These are phyloP conservation scores for Cyclotella choctawhatcheeana DNA, from an alignment of 108 stramenopile genomes.

Conservation along the genomic window DNA sequence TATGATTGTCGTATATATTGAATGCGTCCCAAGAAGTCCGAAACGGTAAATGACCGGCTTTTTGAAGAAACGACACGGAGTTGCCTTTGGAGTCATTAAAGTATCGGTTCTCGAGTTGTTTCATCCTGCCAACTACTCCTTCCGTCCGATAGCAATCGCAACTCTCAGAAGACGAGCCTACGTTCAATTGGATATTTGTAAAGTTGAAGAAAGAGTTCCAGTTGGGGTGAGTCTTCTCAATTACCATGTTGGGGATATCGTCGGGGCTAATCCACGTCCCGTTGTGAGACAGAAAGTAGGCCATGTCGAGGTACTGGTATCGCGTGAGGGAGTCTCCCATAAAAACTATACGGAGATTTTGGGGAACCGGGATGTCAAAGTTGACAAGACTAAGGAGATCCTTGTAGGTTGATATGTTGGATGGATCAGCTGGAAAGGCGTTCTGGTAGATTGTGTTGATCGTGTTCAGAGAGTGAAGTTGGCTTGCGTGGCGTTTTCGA, in stretches of 20 bases:
- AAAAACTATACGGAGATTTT: conserved; percentile 4
- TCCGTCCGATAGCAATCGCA: conserved; percentile 50
- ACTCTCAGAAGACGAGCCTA: conserved; percentile 25
- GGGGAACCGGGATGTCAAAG: conserved; percentile 2
- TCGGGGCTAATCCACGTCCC: conserved; percentile 26
- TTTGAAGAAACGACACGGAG: conserved; percentile 21
- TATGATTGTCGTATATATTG: conserved; percentile 19
- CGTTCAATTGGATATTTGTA: conserved; percentile 36
- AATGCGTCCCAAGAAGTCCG: conserved; percentile 1
- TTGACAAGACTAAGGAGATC: background rate
- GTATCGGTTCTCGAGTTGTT: conserved; percentile 39
- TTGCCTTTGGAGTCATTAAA: conserved; percentile 8
- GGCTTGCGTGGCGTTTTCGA: too few relatives aligned
- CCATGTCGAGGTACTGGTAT: conserved; percentile 7
- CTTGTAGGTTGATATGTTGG: conserved; percentile 2
- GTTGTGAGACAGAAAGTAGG: conserved; percentile 15
- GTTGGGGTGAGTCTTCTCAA: conserved; percentile 19
- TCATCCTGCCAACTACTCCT: background rate
- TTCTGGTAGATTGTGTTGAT: background rate
- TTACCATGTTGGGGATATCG: conserved; percentile 19
- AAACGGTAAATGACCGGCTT: conserved; percentile 31
- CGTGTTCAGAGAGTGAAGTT: too few relatives aligned
- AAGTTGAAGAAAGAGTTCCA: conserved; percentile 48
- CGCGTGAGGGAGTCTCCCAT: conserved; percentile 16
- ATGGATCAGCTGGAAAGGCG: background rate